A percentile compares a stretch with the other conserved stretches of the same genome.
Conservation (phyloP, 2,329 filamentous ascomycete species). For the Ceratocystis destructans region DNA sequence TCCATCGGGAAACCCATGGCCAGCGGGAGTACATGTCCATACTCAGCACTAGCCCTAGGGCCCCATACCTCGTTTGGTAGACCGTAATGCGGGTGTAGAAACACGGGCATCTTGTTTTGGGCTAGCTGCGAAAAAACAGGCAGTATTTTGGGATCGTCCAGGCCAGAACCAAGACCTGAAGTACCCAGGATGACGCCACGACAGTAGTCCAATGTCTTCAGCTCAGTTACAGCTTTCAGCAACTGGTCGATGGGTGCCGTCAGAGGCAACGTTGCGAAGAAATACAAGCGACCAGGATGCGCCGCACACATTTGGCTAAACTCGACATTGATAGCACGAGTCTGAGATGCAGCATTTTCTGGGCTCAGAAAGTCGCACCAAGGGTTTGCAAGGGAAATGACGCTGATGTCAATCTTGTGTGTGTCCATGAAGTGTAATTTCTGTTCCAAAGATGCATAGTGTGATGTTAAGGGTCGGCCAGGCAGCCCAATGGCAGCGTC, state of each 20-base stretch:
- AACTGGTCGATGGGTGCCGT: constrained; percentile 51
- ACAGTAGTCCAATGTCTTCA: constrained; percentile 50
- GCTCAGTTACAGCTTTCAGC: constrained; percentile 48
- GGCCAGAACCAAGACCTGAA: constrained; percentile 60
- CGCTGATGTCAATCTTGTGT: constrained; percentile 68
- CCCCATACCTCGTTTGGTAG: constrained; percentile 71
- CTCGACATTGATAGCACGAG: constrained; percentile 56
- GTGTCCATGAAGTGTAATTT: constrained; percentile 82
- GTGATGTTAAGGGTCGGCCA: constrained; percentile 67
- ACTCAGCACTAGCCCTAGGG: constrained; percentile 49
- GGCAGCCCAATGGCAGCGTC: constrained; percentile 40
- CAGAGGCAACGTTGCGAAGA: constrained; percentile 70
- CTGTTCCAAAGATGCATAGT: constrained; percentile 66
- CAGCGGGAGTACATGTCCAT: constrained; percentile 76
- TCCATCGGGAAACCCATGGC: constrained; percentile 83
- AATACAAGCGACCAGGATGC: constrained; percentile 57
- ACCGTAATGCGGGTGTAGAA: constrained; percentile 87
- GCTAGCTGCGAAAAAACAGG: constrained; percentile 60
- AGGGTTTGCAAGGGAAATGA: constrained; percentile 81
- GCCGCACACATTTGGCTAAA: constrained; percentile 57
- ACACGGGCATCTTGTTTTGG: constrained; percentile 51
- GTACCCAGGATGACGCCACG: constrained; percentile 84
- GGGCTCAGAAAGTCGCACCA: constrained; percentile 75
- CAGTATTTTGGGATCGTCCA: constrained; percentile 64
- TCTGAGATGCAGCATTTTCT: constrained; percentile 39